Evolutionary conservation across 768 basidiomycete species (phyloP).

Genomic region (Kockovaella imperatae): DNA sequence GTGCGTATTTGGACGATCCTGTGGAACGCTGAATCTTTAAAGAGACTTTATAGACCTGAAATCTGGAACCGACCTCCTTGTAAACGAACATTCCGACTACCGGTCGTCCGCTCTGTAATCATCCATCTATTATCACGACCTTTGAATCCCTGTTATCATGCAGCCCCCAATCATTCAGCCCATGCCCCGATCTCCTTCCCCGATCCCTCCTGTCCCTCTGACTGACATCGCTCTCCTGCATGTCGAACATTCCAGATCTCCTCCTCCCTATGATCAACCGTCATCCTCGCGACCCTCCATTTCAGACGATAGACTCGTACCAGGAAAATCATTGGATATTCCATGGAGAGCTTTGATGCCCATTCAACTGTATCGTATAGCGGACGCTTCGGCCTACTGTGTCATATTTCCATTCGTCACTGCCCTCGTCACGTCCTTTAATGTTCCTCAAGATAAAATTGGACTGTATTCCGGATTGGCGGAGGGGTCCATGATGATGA

Average conservation of each 20-base stretch:
- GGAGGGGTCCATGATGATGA: constrained; percentile 31
- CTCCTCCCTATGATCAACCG: neutral
- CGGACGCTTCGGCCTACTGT: constrained; percentile 22
- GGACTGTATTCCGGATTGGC: constrained; percentile 27
- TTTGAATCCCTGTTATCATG: too few relatives aligned
- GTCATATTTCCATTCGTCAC: constrained; percentile 31
- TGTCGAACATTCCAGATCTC: neutral
- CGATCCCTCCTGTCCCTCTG: constrained; percentile 7
- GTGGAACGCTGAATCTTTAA: too few relatives aligned
- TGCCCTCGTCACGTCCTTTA: constrained; percentile 29
- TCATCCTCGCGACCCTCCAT: neutral
- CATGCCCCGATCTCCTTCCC: constrained; percentile 15
- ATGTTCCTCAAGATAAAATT: constrained; percentile 18
- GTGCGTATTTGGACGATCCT: too few relatives aligned
- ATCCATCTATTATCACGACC: too few relatives aligned
- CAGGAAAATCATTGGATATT: neutral
- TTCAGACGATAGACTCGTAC: neutral
- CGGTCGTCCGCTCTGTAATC: too few relatives aligned
- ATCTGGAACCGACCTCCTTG: too few relatives aligned
- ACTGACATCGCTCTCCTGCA: constrained; percentile 2
- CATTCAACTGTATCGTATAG: constrained; percentile 16
- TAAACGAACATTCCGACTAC: too few relatives aligned
- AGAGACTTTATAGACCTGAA: too few relatives aligned
- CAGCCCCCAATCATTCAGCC: too few relatives aligned
- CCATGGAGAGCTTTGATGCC: constrained; percentile 22